A percentile compares a stretch with the other conserved stretches of the same genome.
phyloP scores from a whole-genome alignment of 2,329 filamentous ascomycete species.

The Ophiocordyceps camponoti-rufipedis region DNA sequence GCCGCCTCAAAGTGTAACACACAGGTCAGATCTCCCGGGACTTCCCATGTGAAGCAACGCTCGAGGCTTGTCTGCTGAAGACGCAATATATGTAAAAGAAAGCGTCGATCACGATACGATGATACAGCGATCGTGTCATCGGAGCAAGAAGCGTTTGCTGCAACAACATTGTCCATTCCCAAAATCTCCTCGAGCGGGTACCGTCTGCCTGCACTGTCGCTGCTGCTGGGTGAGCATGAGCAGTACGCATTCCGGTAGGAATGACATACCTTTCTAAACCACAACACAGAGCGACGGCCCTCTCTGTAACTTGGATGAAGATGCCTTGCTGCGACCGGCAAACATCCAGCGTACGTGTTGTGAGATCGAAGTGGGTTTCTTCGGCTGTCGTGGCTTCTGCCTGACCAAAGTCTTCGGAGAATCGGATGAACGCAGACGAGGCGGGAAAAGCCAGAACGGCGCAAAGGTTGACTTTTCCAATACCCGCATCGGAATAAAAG shows the following conservation, averaged over 20 bases:
- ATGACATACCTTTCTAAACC: conserved; percentile 15
- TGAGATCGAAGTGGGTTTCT: conserved; percentile 28
- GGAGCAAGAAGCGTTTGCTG: conserved; percentile 24
- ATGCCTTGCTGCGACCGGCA: conserved; percentile 15
- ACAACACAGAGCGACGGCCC: conserved; percentile 20
- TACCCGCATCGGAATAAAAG: conserved; percentile 14
- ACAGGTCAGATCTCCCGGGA: conserved; percentile 30
- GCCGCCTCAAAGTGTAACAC: conserved; percentile 16
- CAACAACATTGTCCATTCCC: conserved; percentile 8
- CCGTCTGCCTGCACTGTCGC: conserved; percentile 10
- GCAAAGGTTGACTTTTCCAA: conserved; percentile 7
- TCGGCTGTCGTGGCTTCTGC: conserved; percentile 23
- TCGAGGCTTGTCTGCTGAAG: conserved; percentile 16
- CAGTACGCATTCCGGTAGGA: background rate
- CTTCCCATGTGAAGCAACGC: conserved; percentile 12
- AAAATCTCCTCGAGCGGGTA: conserved; percentile 15
- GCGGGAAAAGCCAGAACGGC: conserved; percentile 31
- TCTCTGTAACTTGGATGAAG: conserved; percentile 37
- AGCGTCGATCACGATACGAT: conserved; percentile 16
- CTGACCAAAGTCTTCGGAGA: conserved; percentile 28
- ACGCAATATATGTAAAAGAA: conserved; percentile 20
- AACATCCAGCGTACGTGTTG: conserved; percentile 31
- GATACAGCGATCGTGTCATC: conserved; percentile 23
- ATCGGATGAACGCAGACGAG: conserved; percentile 25
- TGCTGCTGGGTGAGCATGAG: background rate